phyloP scores from a whole-genome alignment of 352 stramenopile species.

The Phytophthora sp. region DNA sequence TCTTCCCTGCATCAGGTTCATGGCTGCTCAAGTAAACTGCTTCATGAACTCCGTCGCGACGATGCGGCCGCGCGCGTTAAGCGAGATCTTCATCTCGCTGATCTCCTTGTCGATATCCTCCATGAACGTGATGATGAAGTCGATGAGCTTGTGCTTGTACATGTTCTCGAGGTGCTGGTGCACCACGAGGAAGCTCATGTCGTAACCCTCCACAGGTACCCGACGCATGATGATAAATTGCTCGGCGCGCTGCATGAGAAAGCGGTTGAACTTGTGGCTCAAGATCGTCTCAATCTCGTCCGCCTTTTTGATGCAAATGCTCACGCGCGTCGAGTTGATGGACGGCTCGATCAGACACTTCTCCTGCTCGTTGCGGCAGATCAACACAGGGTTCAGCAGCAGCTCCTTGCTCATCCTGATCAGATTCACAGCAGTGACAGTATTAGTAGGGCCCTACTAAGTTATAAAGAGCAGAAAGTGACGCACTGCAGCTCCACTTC shows the following conservation, averaged over 20 bases:
- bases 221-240: constrained; percentile 96
- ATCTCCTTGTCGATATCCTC: constrained; percentile 98
- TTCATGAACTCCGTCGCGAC: constrained; percentile 96
- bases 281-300: constrained; percentile 95
- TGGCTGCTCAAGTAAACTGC: constrained; percentile 77
- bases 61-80: constrained; percentile 93
- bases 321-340: constrained; percentile 96
- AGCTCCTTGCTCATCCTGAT: constrained; percentile 91
- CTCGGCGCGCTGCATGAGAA: constrained; percentile 96
- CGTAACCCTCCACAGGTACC: constrained; percentile 92
- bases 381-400: constrained; percentile 94
- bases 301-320: constrained; percentile 96
- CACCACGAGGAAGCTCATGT: constrained; percentile 96
- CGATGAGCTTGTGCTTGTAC: constrained; percentile 97
- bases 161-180: constrained; percentile 95
- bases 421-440: constrained; percentile 2
- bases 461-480: not conserved
- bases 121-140: constrained; percentile 98
- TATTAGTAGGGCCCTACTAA: too few species aligned
- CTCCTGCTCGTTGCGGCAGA: constrained; percentile 94
- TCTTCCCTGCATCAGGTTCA: not conserved
- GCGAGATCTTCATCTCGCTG: constrained; percentile 97
- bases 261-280: constrained; percentile 95
- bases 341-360: constrained; percentile 94
- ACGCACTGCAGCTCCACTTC: constrained; percentile 92